Base-by-base conservation (phyloP, 2,329 filamentous ascomycete species). In the Bipolaris bicolor region DNA sequence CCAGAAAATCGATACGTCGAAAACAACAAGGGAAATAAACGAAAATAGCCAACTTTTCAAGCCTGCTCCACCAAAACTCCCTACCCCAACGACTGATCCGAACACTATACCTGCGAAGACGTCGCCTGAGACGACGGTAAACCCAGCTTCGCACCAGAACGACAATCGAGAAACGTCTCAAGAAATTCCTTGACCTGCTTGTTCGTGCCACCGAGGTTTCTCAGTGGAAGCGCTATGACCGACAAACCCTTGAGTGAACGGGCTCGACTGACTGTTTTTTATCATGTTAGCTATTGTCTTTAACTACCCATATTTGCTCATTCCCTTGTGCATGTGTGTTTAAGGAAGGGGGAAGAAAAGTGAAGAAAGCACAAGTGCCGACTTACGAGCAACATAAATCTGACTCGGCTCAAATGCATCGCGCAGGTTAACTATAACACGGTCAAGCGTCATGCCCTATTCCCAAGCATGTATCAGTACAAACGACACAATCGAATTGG, bases 361-460 rank as follows among this genome's bases (percentile, higher is more conserved):
- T 20, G 26, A 3, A 44, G 3, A 11, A 34, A 29, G 29, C 16
- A 9, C 7, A 2, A 40, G 6, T 29, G 26, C 26, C 26, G 2
- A 65, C 70, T 62, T 63, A 74, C 71, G 62, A n/a, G 85, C 85
- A 7, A 89, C 87, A 55, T 89, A 89, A 0, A 82, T 81, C 72
- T 88, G 86, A 0, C 85, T 85, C 26, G 80, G 76, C 55, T 84
- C 83, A 63, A 88, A 89, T 0, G 79, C 79, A 5, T 71, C 69
- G 0, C 70, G 67, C 5, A 89, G 67, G 64, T 88, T 74, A 1
- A 89, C 84, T 1, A 82, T 78, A 1, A 86, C 85, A 3, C 80
- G 79, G 18, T 88, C 82, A 3, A 90, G 74, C 1, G 86, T 88
- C 78, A 88, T 83, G 3, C 86, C 85, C 73, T 60, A 5, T 11